Percentiles rank a stretch among this genome's conserved stretches.
Conservation (phyloP, 1,139 yeast species). For the Protomyces arabidopsidicola region DNA sequence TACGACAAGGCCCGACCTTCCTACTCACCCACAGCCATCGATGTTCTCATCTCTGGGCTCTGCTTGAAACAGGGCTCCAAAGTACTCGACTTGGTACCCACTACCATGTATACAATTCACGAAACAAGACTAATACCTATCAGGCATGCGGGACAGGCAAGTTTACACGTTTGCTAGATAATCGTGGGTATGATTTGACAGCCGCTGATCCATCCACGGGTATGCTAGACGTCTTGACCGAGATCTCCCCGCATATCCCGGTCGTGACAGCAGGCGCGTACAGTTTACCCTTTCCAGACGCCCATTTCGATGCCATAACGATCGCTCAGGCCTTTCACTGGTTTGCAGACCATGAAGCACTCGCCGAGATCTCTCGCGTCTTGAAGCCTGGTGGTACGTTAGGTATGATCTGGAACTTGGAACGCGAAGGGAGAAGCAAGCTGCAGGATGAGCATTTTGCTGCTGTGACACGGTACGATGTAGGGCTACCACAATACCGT, state of each 20-base stretch:
- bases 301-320: constrained; percentile 51
- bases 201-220: constrained; percentile 60
- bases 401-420: constrained; percentile 58
- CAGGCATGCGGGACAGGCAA: constrained; percentile 54
- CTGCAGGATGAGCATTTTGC: constrained; percentile 43
- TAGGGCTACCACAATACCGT: constrained; percentile 57
- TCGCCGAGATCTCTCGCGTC: constrained; percentile 52
- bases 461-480: constrained; percentile 38
- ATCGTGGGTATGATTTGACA: constrained; percentile 46
- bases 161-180: constrained; percentile 50
- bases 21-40: constrained; percentile 49
- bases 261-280: constrained; percentile 47
- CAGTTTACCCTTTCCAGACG: constrained; percentile 48
- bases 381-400: constrained; percentile 50
- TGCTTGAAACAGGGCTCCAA: constrained; percentile 39
- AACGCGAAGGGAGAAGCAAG: neutral
- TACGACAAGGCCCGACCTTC: constrained; percentile 59
- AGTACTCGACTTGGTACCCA: constrained; percentile 51
- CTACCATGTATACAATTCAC: too few relatives aligned
- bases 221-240: constrained; percentile 50
- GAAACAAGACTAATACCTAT: too few relatives aligned
- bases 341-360: constrained; percentile 53
- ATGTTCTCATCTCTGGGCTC: constrained; percentile 46
- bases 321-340: constrained; percentile 67
- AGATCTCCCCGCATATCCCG: constrained; percentile 49